phyloP scores from a whole-genome alignment of 176 grass and related monocot genomes.

The Carex pumila region DNA sequence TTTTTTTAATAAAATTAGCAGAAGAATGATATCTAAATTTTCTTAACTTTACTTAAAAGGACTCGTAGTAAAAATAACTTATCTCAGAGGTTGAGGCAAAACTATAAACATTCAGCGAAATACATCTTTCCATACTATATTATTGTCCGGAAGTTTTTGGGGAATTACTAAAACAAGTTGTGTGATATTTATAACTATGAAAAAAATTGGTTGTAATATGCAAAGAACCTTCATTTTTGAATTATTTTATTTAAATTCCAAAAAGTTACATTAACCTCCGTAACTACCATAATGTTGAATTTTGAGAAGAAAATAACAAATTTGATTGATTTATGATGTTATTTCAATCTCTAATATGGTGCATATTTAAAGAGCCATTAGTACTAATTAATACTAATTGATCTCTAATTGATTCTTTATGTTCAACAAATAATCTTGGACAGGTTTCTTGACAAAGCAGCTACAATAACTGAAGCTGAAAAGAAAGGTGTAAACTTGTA shows the following conservation, averaged over 20 bases:
- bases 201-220: not conserved
- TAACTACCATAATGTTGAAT: not conserved
- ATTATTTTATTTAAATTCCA: not conserved
- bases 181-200: not conserved
- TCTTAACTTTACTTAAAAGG: not conserved
- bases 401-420: no score
- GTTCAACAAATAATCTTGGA: not conserved
- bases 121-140: not conserved
- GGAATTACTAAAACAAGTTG: not conserved
- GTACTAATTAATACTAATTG: no score
- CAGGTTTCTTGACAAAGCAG: conserved; percentile 83
- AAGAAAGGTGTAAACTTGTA: conserved; percentile 31
- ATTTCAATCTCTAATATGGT: no score
- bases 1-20: not conserved
- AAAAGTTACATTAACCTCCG: conserved; percentile 13
- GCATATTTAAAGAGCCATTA: no score
- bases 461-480: conserved; percentile 65
- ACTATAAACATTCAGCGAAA: not conserved
- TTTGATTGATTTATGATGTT: no score
- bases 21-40: not conserved
- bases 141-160: not conserved
- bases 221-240: not conserved
- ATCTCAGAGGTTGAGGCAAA: not conserved
- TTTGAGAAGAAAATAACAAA: no score
- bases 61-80: not conserved